Evolutionary conservation across 805 yeast species (phyloP), one percentile per base, ranked within the genome.

Genomic region (Myxozyma geophila): DNA sequence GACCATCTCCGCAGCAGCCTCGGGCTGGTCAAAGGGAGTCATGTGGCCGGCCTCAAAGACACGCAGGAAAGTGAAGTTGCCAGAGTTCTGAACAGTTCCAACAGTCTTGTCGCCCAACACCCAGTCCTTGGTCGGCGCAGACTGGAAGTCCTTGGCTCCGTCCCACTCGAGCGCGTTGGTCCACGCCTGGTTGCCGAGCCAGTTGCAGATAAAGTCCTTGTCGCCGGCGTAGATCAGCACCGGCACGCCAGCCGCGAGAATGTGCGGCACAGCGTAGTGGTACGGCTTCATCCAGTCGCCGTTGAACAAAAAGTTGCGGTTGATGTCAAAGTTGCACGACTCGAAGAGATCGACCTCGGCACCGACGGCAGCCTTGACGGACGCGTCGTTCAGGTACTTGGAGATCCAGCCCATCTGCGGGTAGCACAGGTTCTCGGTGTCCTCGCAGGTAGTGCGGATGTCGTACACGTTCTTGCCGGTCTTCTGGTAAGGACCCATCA

Each of bases 231-330:
- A 93, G 67, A 93, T 82, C 75, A 93, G 82, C 33, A 92, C 92
- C 2, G 97, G 97, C 55, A 92, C 72, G 10, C 82, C 88, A 28
- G 82, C 75, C 67, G 91, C 92, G 70, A 93, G 82, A 66, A 92
- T 78, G 52, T 85, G 86, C 28, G 87, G 80, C 46, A 93, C 90
- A 57, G 84, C 85, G 37, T 72, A 72, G 71, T 82, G 84, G 74
- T 90, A 95, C 33, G 97, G 97, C 76, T 87, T 87, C 87, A 89
- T 86, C 88, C 93, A 89, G 78, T 93, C 99, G 67, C 97, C 97
- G 21, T 90, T 85, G 70, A 90, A 84, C 68, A 88, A 73, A 77
- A 93, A 93, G 81, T 89, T 87, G 74, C 87, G 83, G 81, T 86
- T 87, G 65, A 93, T 86, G 63, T 86, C 88, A 72, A 84, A 84